Base-by-base conservation (phyloP, 805 yeast genomes). In the Kodamaea lidongshanica region DNA sequence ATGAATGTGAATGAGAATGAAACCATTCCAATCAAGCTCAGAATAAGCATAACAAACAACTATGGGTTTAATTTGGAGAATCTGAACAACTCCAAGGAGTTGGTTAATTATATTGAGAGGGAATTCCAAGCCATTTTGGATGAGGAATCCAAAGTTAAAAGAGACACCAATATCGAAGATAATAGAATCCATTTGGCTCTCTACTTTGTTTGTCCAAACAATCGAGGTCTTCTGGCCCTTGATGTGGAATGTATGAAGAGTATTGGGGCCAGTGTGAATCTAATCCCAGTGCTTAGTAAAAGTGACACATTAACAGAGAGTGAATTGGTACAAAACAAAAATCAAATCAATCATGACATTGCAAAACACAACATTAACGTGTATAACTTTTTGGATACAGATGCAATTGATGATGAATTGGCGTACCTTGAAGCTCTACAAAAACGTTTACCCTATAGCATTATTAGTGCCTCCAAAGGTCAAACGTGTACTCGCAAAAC, bases 251-350 rank as follows among this genome's bases (percentile, higher is more conserved):
- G 82, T 5, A 76, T 87, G 83, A 73, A 72, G 53, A 76, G 73
- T 38, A 65, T 88, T 16, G 68, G 82, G 17, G 62, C 72, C 16
- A 69, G 89, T 32, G 88, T 81, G 23, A 87, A 85, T 48, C 66
- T 88, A 39, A 74, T 87, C 38, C 96, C 96, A 1, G 74, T 87
- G 4, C 71, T 86, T 44, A 72, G 86, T 16, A 83, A 85, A 52
- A 81, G 89, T 4, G 96, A 87, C 54, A 75, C 80, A 0, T 68
- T 80, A 36, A 76, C 85, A 6, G 48, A 52, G 12, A 61, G 56
- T 4, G 94, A 83, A 47, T 44, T 79, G 42, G 42, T 37, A 7
- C 50, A 58, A 11, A 74, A 77, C 52, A 83, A 80, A 56, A 54
- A 49, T 22, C 56, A 68, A 42, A 65, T 80, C 30, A 70, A 67